phyloP scores from a whole-genome alignment of 768 basidiomycete genomes.

The Leucosporidium yakuticum region DNA sequence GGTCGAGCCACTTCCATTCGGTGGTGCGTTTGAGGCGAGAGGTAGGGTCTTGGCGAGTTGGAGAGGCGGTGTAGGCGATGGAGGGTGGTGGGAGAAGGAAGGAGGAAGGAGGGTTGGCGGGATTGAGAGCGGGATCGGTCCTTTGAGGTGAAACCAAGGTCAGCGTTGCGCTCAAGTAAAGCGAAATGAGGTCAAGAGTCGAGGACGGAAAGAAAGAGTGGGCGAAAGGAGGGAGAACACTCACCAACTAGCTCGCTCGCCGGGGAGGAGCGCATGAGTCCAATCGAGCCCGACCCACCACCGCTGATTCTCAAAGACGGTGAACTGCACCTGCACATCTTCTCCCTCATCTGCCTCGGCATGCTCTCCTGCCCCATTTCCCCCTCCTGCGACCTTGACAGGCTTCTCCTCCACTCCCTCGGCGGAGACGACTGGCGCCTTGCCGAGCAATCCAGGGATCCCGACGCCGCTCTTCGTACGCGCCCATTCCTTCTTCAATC shows the following conservation, averaged over 20 bases:
- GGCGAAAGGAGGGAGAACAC: not conserved
- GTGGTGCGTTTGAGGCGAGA: slow-evolving; percentile 42
- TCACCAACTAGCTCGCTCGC: slow-evolving; percentile 48
- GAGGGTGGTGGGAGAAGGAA: slow-evolving; percentile 44
- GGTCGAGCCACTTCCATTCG: slow-evolving; percentile 48
- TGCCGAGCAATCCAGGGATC: slow-evolving; percentile 17
- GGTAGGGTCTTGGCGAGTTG: slow-evolving; percentile 39
- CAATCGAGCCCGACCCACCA: slow-evolving; percentile 50
- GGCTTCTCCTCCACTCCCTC: slow-evolving; percentile 22
- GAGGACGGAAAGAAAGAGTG: not conserved
- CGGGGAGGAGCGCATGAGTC: slow-evolving; percentile 48
- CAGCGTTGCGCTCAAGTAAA: not conserved
- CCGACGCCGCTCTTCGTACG: slow-evolving; percentile 23
- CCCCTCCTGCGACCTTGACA: slow-evolving; percentile 10
- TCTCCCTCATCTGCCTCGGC: slow-evolving; percentile 44
- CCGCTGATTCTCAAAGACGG: slow-evolving; percentile 42
- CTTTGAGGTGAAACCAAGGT: slow-evolving; percentile 14
- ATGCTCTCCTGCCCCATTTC: not conserved
- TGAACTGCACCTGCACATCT: slow-evolving; percentile 49
- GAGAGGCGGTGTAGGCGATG: slow-evolving; percentile 41
- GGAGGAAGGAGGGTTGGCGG: slow-evolving; percentile 46
- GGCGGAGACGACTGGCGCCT: not conserved
- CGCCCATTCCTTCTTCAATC: slow-evolving; percentile 20
- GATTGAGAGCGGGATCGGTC: slow-evolving; percentile 46
- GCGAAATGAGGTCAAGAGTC: not conserved